Evolutionary conservation across 177 flowering plant species (phyloP), one percentile per base, ranked within the genome.

Genomic region (Telopea speciosissima): DNA sequence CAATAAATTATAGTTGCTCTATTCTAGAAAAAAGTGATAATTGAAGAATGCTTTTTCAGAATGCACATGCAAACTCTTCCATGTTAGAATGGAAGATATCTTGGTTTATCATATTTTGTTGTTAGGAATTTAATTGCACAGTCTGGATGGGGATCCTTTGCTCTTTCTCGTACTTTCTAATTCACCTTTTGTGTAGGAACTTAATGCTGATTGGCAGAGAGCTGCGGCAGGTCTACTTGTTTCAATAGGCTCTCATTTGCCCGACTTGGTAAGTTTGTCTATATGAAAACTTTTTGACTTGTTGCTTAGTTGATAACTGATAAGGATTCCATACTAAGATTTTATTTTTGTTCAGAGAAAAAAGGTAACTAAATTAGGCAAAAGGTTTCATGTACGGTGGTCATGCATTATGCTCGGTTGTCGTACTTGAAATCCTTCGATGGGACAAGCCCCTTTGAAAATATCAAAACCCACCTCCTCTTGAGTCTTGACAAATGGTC

Each of bases 151-250:
- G n/a, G 8, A 19, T 58, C 8, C 61, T 19, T 3, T 28, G 7
- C 7, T 25, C 19, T 28, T 24, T 24, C 26, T 61, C 54, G 40
- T 36, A 36, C 33, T 25, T 68, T 25, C 10, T 13, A 31, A 65
- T 64, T 33, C 68, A 31, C 33, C 17, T 66, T 23, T 19, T 67
- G 61, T 76, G 56, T 65, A 95, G 97, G 98, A 95, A 76, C 68
- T 88, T 3, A 84, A 85, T 80, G 78, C 92, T 72, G 97, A 90
- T 72, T 92, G 98, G 97, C 99, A 95, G 82, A 85, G 88, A 77
- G 92, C 91, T 78, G 98, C 99, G 44, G 72, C 93, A 25, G 75
- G 86, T 60, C 83, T 95, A 49, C 94, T 92, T 79, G 98, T 95
- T 73, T 81, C 99, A 74, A 89, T 93, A 66, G 96, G 98, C 31